Conservation (phyloP, 2,329 filamentous ascomycete species). For the Fusarium siculi region DNA sequence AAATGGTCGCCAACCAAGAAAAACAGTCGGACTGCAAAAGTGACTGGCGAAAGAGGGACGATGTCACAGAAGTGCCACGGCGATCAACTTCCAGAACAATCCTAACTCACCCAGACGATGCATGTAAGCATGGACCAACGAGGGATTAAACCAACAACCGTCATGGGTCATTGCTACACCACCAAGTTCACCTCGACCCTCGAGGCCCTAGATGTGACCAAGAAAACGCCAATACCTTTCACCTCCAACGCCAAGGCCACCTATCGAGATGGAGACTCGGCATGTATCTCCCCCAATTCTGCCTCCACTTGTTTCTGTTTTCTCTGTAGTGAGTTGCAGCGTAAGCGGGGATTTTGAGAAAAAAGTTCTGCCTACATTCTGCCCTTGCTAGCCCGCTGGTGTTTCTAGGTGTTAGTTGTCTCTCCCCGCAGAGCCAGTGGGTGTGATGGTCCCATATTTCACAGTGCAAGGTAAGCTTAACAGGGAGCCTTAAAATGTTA, state of each 20-base stretch:
- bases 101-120: neutral
- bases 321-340: neutral
- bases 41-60: neutral
- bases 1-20: slow-evolving; percentile 7
- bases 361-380: neutral
- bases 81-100: slow-evolving; percentile 18
- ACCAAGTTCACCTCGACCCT: neutral
- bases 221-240: neutral
- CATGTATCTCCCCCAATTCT: slow-evolving; percentile 1
- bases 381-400: neutral
- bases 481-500: slow-evolving; percentile 13
- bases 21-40: neutral
- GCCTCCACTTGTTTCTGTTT: neutral
- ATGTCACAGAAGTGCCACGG: slow-evolving; percentile 26
- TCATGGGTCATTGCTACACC: neutral
- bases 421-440: neutral
- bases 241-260: slow-evolving; percentile 12
- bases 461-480: slow-evolving; percentile 31
- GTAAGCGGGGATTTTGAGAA: neutral
- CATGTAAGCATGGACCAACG: slow-evolving; percentile 27
- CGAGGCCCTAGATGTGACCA: neutral
- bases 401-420: neutral
- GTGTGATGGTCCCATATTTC: slow-evolving; percentile 17
- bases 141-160: slow-evolving; percentile 17
- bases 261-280: slow-evolving; percentile 3